phyloP scores from a whole-genome alignment of 2,329 filamentous ascomycete species.

The Herpotrichia juniperi region DNA sequence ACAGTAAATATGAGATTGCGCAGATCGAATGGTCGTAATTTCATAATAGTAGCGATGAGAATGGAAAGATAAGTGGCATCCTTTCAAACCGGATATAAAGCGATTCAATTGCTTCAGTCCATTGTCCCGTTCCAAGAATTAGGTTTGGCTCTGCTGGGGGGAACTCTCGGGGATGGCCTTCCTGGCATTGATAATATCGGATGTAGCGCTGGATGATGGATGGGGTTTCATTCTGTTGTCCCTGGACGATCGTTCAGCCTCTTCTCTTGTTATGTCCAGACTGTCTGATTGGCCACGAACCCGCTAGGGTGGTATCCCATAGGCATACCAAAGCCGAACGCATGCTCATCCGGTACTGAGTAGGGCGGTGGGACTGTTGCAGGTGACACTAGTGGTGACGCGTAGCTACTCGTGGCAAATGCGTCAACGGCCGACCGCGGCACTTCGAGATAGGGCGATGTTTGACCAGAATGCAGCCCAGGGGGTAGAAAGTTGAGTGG shows the following conservation, averaged over 20 bases:
- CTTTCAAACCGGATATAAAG: background rate
- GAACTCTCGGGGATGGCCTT: background rate
- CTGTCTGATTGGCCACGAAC: conserved; percentile 47
- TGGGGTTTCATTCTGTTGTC: conserved; percentile 37
- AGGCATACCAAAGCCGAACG: conserved; percentile 47
- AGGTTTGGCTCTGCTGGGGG: background rate
- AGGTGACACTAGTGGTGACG: conserved; percentile 45
- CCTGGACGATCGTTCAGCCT: conserved; percentile 51
- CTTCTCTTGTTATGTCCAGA: conserved; percentile 49
- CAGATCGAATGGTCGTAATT: conserved; percentile 5
- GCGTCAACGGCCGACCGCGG: conserved; percentile 44
- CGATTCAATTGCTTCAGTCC: background rate
- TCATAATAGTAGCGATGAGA: conserved; percentile 7
- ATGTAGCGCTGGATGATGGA: conserved; percentile 27
- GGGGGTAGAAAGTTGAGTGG: conserved; percentile 48
- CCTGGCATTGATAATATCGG: conserved; percentile 18
- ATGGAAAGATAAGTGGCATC: background rate
- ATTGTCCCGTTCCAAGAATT: background rate
- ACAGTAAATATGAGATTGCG: conserved; percentile 6
- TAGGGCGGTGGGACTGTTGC: conserved; percentile 41
- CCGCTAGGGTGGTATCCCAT: conserved; percentile 49
- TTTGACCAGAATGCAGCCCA: conserved; percentile 39
- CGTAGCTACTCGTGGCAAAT: conserved; percentile 38
- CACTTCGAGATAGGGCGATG: conserved; percentile 54
- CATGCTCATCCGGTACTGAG: conserved; percentile 46